These are phyloP conservation scores for Russula sp. DNA, from an alignment of 768 basidiomycete genomes.

Conservation along the genomic window DNA sequence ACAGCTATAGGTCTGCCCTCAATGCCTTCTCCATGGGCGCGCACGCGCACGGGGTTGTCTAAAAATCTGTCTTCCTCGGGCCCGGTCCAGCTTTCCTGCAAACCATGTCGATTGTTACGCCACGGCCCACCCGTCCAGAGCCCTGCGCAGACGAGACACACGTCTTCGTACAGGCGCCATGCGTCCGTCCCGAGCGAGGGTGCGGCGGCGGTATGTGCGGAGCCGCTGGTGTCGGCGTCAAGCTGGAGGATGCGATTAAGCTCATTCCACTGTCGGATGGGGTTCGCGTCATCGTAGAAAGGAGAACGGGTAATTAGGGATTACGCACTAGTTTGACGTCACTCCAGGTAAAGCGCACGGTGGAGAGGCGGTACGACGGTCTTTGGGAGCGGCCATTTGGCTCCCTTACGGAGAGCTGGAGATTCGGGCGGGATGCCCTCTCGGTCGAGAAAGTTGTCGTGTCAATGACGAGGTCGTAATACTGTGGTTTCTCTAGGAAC, in stretches of 20 bases:
- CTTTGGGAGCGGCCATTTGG: constrained; percentile 38
- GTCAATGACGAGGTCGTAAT: constrained; percentile 80
- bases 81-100: constrained; percentile 54
- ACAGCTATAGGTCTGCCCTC: constrained; percentile 47
- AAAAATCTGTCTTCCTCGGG: constrained; percentile 45
- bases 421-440: constrained; percentile 51
- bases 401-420: constrained; percentile 57
- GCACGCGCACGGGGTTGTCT: constrained; percentile 43
- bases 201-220: not conserved
- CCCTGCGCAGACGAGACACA: constrained; percentile 76
- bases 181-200: constrained; percentile 56
- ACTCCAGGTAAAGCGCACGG: constrained; percentile 78
- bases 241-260: constrained; percentile 65
- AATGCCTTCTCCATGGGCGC: constrained; percentile 67
- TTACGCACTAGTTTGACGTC: constrained; percentile 67
- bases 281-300: not conserved
- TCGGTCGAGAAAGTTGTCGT: constrained; percentile 64
- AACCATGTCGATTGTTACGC: constrained; percentile 48
- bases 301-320: not conserved
- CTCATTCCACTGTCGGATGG: constrained; percentile 62
- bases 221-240: constrained; percentile 37
- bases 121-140: constrained; percentile 64
- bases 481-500: constrained; percentile 74
- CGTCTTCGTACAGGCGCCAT: constrained; percentile 83
- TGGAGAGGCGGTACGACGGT: constrained; percentile 54